A percentile compares a stretch with the other conserved stretches of the same genome.
These are phyloP conservation scores for Blastosporella zonata DNA, from an alignment of 1,284 basidiomycete species.

Conservation along the genomic window DNA sequence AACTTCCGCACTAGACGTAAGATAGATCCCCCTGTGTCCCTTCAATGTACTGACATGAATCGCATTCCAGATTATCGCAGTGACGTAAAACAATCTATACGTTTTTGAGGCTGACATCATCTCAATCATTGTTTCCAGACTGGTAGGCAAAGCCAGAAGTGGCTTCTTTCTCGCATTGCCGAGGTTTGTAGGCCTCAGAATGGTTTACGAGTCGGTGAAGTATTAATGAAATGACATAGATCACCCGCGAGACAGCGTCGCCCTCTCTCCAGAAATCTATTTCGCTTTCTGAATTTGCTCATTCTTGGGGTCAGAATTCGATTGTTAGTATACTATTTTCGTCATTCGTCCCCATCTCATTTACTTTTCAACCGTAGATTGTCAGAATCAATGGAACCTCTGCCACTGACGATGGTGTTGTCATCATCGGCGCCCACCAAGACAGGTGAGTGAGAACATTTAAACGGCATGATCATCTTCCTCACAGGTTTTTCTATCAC, in stretches of 20 bases:
- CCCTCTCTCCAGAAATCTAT: slow-evolving; percentile 55
- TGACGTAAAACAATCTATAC: slow-evolving; percentile 44
- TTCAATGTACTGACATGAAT: slow-evolving; percentile 32
- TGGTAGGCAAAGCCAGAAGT: slow-evolving; percentile 79
- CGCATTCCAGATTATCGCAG: slow-evolving; percentile 68
- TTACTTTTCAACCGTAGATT: slow-evolving; percentile 43
- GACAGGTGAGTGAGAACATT: slow-evolving; percentile 57
- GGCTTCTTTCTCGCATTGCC: slow-evolving; percentile 74
- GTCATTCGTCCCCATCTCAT: slow-evolving; percentile 11
- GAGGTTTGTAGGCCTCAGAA: slow-evolving; percentile 46
- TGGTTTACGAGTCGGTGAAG: slow-evolving; percentile 19
- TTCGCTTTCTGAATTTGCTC: slow-evolving; percentile 76
- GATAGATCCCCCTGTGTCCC: slow-evolving; percentile 28
- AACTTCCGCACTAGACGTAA: slow-evolving; percentile 70
- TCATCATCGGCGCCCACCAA: slow-evolving; percentile 85
- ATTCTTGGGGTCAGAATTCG: slow-evolving; percentile 91
- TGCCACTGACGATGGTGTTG: slow-evolving; percentile 51
- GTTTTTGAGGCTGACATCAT: neutral
- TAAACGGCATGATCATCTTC: slow-evolving; percentile 12
- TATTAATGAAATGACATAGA: slow-evolving; percentile 39
- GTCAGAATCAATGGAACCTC: slow-evolving; percentile 71
- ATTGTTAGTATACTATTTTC: slow-evolving; percentile 54
- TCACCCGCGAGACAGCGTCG: slow-evolving; percentile 61
- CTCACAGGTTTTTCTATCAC: slow-evolving; percentile 16
- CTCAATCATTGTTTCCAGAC: slow-evolving; percentile 43